Base-by-base conservation (phyloP, 179 eudicot species). In the Silene coronaria region DNA sequence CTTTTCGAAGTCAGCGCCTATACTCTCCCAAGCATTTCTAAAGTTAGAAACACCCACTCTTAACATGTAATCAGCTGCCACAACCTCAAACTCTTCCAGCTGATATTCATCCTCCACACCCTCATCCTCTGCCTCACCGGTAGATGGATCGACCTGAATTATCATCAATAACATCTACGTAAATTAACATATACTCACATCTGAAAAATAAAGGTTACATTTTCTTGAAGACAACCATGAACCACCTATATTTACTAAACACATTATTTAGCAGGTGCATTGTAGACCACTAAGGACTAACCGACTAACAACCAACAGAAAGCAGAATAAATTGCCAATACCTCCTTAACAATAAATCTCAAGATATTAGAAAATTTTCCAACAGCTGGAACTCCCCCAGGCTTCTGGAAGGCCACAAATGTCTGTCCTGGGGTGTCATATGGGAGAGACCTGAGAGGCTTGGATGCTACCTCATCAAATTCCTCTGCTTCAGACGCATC, bases 401-500 rank as follows among this genome's bases (percentile, higher is more conserved):
- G 90, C 79, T 90, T 95, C 87, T 92, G 89, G 78, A 92, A 95
- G 38, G 94, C 91, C 64, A 90, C 91, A 83, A 84, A 95, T 76
- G 97, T 90, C 71, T 95, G 97, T 58, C 91, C 96, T 19, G 99
- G 97, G 71, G 91, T 78, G 71, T 95, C 96, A 78, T 89, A 95
- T 63, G 97, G 99, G 76, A 95, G 99, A 6, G 95, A 87, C 66
- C 77, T 88, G 21, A 95, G 74, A 74, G 96, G 93, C 81, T 87
- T 92, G 30, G 87, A 74, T 76, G 87, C 86, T 55, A 84, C 80
- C 82, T 95, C 99, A 70, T 83, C 69, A 79, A 95, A 95, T 57
- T 95, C 99, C 84, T 92, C 99, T 23, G 99, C 99, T 72, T 95
- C 99, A 51, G 97, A 95, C 77, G 96, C 89, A 81, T 95, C 99